Evolutionary conservation across 2,329 filamentous ascomycete species (phyloP), one percentile per base, ranked within the genome.

Genomic region (Curvularia verruculosa): DNA sequence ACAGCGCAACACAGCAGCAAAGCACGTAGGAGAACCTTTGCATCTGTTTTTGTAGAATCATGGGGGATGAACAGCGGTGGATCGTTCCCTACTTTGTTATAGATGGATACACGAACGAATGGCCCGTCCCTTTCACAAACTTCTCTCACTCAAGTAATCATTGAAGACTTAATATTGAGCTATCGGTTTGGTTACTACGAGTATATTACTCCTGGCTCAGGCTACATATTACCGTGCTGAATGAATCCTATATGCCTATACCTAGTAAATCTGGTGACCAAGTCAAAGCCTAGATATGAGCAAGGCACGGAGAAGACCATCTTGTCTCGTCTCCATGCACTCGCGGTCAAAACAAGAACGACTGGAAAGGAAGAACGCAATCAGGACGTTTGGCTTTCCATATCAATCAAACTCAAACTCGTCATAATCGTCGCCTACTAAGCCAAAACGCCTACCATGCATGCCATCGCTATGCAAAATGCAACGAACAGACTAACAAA

Each of bases 11-110:
- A 5, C 39, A 34, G 8, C 18, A 31, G 23, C 41, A 56, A 21
- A 28, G 29, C 26, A 36, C 15, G 5, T 29, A 31, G 6, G 52
- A 45, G 6, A n/a, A 19, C 26, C 0, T 1, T 3, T 34, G 15
- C 15, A 18, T 36, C 3, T 23, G n/a, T 19, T 18, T 18, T 26
- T 34, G 10, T 15, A 12, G 1, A 24, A 53, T 36, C n/a, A 49
- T 26, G 36, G 52, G 9, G 23, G 44, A 28, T 24, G 29, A 37
- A 26, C 39, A 56, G 49, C 44, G 43, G 43, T 56, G 44, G 37
- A 37, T 56, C 46, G 34, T 45, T 26, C 12, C 41, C 34, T 51
- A 46, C 13, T 15, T 40, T 24, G 19, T 36, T 15, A 6, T 36
- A n/a, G 36, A 31, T n/a, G 21, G 5, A 43, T 43, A 24, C n/a